Base-by-base conservation (phyloP, 306 rosid genomes). In the Vachellia collinsii region DNA sequence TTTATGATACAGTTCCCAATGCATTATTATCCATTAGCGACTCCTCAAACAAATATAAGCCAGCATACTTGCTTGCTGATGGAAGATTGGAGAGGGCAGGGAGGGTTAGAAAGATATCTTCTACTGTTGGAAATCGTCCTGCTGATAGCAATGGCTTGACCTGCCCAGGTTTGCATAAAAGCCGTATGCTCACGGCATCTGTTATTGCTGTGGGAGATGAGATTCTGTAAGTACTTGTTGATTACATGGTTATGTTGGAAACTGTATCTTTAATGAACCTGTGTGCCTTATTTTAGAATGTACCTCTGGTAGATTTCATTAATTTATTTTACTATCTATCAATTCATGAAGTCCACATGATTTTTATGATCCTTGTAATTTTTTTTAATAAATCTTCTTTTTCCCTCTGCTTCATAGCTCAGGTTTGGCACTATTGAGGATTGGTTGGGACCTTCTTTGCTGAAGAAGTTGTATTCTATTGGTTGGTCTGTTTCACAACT, bases 41-140 rank as follows among this genome's bases (percentile, higher is more conserved):
- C 44, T 81, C 90, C 47, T 63, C 90, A 41, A 85, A 80, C 73
- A 85, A 80, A 77, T 95, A 89, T 85, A 91, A 89, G 83, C 97
- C 99, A 9, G 99, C 99, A 14, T 95, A 95, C 85, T 80, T 95
- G 72, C 99, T 95, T 79, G 89, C 91, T 41, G 98, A 93, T 83
- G 99, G 99, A 85, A 93, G 99, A 88, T 85, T 91, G 78, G 98
- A 93, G 88, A 89, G 99, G 87, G 99, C 99, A 2, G 99, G 99
- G 79, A 91, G 99, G 84, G 94, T 80, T 58, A 95, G 90, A 88
- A 91, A 87, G 79, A 13, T 63, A 81, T 89, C 95, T 65, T 84
- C 89, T 62, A 76, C 86, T 79, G 19, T 67, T 82, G 83, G 85
- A 81, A 74, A 80, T 69, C 58, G 63, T 64, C 77, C 87, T 85